Evolutionary conservation across 2,329 filamentous ascomycete species (phyloP), one percentile per base, ranked within the genome.

Genomic region (Nakataea oryzae): DNA sequence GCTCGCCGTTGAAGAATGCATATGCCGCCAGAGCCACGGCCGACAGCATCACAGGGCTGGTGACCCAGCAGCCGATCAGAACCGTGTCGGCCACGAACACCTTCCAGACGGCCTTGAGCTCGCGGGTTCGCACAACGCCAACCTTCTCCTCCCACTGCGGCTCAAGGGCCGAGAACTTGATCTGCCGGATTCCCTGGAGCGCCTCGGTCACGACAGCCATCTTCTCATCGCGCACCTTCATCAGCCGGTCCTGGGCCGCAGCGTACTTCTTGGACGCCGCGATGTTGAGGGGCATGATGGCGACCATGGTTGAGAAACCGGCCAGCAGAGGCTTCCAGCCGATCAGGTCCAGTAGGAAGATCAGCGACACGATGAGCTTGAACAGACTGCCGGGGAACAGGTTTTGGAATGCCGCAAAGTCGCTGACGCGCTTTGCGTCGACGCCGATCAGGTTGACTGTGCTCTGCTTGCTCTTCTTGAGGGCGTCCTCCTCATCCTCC

Each of bases 91-190:
- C 82, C 58, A 81, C 69, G 67, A 90, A 92, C 1, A 86, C 81
- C 54, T 76, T 79, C 84, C 88, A 90, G 47, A 90, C 80, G 27
- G 83, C 84, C 6, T 74, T 73, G 12, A 93, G 79, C 70, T 93
- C 90, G 58, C 80, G 82, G 56, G 86, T 81, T 68, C 90, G 80
- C 9, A 86, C 83, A 64, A 81, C 72, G 64, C 80, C 73, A 70
- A 95, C 89, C 64, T 86, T 88, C 21, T 80, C 78, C 70, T 91
- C 85, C 90, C 90, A 93, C 67, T 89, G 84, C 26, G 78, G 75
- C 71, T 93, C 90, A 2, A 91, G 74, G 1, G 90, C 90, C 0
- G 89, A 89, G 67, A 93, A 92, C 69, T 95, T 95, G 75, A 95
- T 91, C 72, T 95, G 90, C 1, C 89, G 84, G 65, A 93, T 93